Conservation (phyloP, 225 moss, liverwort and hornwort species). For the Marchantia polymorpha region DNA sequence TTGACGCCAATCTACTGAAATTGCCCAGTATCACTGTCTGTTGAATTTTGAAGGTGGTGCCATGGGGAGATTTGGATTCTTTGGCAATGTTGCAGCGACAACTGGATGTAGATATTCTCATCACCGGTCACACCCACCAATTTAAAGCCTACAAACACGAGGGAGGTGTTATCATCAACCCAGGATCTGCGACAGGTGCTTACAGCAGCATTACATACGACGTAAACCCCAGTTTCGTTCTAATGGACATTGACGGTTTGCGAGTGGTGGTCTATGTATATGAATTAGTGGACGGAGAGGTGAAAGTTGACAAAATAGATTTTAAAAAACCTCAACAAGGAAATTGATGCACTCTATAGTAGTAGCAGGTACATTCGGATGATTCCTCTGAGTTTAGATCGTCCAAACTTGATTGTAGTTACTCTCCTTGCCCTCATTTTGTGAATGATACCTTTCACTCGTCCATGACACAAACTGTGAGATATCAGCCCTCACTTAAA, state of each 20-base stretch:
- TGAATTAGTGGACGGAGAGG: conserved; percentile 88
- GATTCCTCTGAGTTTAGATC: not conserved
- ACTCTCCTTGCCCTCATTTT: not conserved
- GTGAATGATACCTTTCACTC: not conserved
- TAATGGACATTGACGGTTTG: conserved; percentile 87
- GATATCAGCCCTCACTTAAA: not conserved
- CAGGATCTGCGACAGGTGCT: conserved; percentile 88
- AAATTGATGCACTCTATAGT: not conserved
- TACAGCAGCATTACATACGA: conserved; percentile 94
- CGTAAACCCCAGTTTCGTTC: conserved; percentile 86
- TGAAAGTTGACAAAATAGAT: conserved; percentile 93
- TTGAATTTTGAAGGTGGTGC: conserved; percentile 55
- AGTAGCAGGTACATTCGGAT: not conserved
- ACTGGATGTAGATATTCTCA: conserved; percentile 78
- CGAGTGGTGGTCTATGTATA: conserved; percentile 90
- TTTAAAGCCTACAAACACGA: conserved; percentile 93
- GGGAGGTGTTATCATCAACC: conserved; percentile 86
- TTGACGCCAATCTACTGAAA: not conserved
- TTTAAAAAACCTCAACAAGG: conserved; percentile 80
- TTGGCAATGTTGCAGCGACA: conserved; percentile 85
- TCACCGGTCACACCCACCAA: conserved; percentile 88
- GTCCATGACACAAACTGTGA: not conserved
- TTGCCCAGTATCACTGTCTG: not conserved
- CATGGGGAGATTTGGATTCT: conserved; percentile 91
- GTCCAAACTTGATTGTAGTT: not conserved